Percentiles rank a stretch among this genome's conserved stretches.
Conservation (phyloP, 768 basidiomycete species). For the Tephrocybe sp. region DNA sequence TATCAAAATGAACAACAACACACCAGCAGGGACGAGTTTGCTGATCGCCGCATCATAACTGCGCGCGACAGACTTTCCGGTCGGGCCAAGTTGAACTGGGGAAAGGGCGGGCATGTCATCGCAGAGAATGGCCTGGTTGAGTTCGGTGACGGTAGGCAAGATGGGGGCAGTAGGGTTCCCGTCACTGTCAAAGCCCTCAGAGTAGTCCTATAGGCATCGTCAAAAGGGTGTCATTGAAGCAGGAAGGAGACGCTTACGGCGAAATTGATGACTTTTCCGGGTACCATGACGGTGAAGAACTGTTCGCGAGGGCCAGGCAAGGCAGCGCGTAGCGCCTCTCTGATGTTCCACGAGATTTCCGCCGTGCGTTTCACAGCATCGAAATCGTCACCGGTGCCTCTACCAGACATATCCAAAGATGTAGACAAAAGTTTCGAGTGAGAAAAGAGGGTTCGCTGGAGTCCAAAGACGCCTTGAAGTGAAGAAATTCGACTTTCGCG, state of each 20-base stretch:
- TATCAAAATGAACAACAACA: neutral
- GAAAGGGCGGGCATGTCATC: conserved; percentile 8
- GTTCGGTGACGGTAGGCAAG: neutral
- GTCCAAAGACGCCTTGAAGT: no score
- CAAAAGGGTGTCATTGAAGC: neutral
- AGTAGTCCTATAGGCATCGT: conserved; percentile 1
- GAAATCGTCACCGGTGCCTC: neutral
- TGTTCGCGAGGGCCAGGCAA: conserved; percentile 6
- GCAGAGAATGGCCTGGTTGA: conserved; percentile 8
- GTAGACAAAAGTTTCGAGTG: no score
- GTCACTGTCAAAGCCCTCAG: conserved; percentile 2
- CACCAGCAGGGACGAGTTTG: conserved; percentile 5
- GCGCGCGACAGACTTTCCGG: conserved; percentile 8
- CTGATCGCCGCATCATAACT: conserved; percentile 10
- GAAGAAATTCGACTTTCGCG: no score
- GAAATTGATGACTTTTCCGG: conserved; percentile 8
- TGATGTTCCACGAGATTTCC: conserved; percentile 2
- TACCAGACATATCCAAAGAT: neutral
- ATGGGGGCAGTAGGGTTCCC: conserved; percentile 2
- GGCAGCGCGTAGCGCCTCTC: neutral
- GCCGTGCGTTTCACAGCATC: conserved; percentile 4
- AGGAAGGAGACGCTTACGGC: neutral
- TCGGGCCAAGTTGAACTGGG: conserved; percentile 4
- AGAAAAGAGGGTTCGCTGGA: no score
- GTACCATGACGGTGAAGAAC: conserved; percentile 11